Base-by-base conservation (phyloP, 2,329 filamentous ascomycete species). In the Aspergillus proliferans region DNA sequence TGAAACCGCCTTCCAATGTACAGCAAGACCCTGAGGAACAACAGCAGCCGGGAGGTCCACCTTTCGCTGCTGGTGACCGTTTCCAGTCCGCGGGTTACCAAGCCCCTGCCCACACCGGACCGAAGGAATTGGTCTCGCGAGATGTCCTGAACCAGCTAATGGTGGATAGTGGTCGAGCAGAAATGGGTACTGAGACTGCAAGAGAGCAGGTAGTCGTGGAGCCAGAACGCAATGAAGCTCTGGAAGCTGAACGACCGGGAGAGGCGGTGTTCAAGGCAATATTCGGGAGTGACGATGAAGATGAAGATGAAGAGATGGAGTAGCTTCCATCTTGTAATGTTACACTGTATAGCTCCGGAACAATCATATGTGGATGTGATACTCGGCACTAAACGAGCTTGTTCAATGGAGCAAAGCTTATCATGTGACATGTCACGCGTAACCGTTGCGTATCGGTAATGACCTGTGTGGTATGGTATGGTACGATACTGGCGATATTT, bases 241-340 rank as follows among this genome's bases (percentile, higher is more conserved):
- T 95, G 8, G 87, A 94, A 62, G 84, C 80, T 0, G 76, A 83
- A 59, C 79, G 82, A 47, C 87, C 90, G 1, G 84, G 86, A 14
- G 88, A 91, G 44, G 87, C 87, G 40, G 84, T 96, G 0, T 90
- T 96, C 60, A 88, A 82, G 58, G 88, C 89, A n/a, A 90, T 97
- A 26, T 97, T 97, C 78, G 92, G 91, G 5, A 88, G 90, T 65
- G 87, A 87, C 61, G 85, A 86, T 55, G 86, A 88, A 58, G 85
- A 88, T 48, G 73, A 81, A 26, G 70, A 72, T 12, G 61, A 61
- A 22, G 43, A 50, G n/a, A 40, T 40, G 18, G 38, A 12, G 18
- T 40, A 40, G 24, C 24, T 26, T 22, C 22, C 22, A 12, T 14
- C n/a, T 36, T 36, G 33, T 34, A 34, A n/a, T 36, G 33, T 15